Conservation (phyloP, 2,329 filamentous ascomycete species). For the Aspergillus luchuensis region DNA sequence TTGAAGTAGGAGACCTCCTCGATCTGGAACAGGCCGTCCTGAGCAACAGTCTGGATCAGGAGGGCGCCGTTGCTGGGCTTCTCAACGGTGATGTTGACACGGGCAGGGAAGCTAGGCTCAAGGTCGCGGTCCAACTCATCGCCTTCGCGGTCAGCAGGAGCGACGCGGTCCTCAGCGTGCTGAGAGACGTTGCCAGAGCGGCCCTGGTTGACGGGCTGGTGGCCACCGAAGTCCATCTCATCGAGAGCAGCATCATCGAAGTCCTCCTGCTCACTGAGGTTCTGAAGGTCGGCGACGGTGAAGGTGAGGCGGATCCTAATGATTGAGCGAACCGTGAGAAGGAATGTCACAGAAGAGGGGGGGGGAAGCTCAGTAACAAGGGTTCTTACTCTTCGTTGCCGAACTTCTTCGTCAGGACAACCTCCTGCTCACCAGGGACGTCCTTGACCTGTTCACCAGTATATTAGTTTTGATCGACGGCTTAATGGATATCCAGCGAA, state of each 20-base stretch:
- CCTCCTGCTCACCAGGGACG: slow-evolving; percentile 80
- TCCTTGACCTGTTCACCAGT: slow-evolving; percentile 61
- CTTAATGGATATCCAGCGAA: neutral
- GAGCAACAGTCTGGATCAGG: slow-evolving; percentile 80
- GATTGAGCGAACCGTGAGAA: neutral
- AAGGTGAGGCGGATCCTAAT: slow-evolving; percentile 75
- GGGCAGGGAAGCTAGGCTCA: slow-evolving; percentile 70
- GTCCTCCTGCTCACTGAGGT: slow-evolving; percentile 62
- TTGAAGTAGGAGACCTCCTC: slow-evolving; percentile 89
- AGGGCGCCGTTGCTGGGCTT: slow-evolving; percentile 84
- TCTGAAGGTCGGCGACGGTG: slow-evolving; percentile 79
- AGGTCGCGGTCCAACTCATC: slow-evolving; percentile 59
- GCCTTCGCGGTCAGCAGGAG: slow-evolving; percentile 59
- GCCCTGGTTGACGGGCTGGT: slow-evolving; percentile 59
- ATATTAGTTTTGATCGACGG: neutral
- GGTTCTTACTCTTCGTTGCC: slow-evolving; percentile 80
- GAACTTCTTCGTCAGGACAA: slow-evolving; percentile 78
- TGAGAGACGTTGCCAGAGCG: slow-evolving; percentile 53
- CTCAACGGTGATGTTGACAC: slow-evolving; percentile 83
- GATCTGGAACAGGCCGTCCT: slow-evolving; percentile 83
- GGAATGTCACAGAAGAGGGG: neutral
- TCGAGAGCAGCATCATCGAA: slow-evolving; percentile 59
- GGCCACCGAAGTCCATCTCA: slow-evolving; percentile 58
- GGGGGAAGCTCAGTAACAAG: neutral
- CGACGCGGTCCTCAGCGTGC: slow-evolving; percentile 56